Evolutionary conservation across 2,329 filamentous ascomycete species (phyloP).

Genomic region (Diplodia sapinea): DNA sequence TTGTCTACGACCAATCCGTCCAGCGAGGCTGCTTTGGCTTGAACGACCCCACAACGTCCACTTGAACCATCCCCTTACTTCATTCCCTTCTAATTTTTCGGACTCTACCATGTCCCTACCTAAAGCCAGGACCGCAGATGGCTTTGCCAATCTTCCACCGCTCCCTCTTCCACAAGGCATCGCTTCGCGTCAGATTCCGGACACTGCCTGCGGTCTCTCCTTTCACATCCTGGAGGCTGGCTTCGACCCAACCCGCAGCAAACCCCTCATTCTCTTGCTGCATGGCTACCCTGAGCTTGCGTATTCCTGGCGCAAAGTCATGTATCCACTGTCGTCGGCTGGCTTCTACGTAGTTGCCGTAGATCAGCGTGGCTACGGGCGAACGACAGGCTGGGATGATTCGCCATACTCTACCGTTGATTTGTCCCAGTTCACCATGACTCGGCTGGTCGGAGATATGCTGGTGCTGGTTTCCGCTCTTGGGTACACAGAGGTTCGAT

Average conservation of each 20-base stretch:
- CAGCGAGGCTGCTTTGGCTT: not conserved
- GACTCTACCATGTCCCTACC: slow-evolving; percentile 3
- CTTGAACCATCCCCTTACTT: not conserved
- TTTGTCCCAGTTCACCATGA: slow-evolving; percentile 62
- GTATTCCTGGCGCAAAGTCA: slow-evolving; percentile 71
- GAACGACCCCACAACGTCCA: not conserved
- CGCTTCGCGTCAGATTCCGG: slow-evolving; percentile 62
- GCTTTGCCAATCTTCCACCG: slow-evolving; percentile 43
- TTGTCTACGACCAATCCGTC: not conserved
- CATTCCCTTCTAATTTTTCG: not conserved
- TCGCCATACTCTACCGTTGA: slow-evolving; percentile 59
- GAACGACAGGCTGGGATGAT: slow-evolving; percentile 66
- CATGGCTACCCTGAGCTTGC: slow-evolving; percentile 74
- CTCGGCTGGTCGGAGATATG: slow-evolving; percentile 66
- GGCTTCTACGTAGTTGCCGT: slow-evolving; percentile 71
- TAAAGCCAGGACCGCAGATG: not conserved
- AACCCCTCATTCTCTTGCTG: slow-evolving; percentile 65
- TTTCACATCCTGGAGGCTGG: slow-evolving; percentile 67
- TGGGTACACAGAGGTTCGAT: slow-evolving; percentile 63
- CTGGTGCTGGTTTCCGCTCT: slow-evolving; percentile 66
- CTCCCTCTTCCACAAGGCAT: slow-evolving; percentile 63
- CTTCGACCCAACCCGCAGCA: slow-evolving; percentile 45
- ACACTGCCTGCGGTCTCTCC: slow-evolving; percentile 60
- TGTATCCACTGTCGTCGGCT: slow-evolving; percentile 62
- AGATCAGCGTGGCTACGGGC: slow-evolving; percentile 71